Evolutionary conservation across 495 filamentous ascomycete genomes (phyloP).

Genomic region (Talaromyces adpressus): DNA sequence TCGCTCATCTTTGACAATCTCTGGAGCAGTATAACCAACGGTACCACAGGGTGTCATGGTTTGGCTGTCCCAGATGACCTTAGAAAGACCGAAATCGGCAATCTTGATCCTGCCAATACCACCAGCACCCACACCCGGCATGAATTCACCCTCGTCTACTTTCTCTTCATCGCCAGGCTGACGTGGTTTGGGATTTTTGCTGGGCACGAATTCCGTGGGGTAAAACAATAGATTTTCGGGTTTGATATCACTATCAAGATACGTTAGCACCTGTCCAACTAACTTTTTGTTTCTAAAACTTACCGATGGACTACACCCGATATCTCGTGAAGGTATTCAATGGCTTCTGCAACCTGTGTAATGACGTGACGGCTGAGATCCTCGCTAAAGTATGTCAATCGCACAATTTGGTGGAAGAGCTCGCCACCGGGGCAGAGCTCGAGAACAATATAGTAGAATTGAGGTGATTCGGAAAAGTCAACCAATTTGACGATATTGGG

Average conservation of each 20-base stretch:
- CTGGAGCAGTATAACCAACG: slow-evolving; percentile 96
- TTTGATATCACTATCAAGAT: slow-evolving; percentile 78
- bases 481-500: slow-evolving; percentile 90
- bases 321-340: slow-evolving; percentile 92
- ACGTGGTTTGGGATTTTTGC: slow-evolving; percentile 68
- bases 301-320: slow-evolving; percentile 96
- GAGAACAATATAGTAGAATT: slow-evolving; percentile 96
- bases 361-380: slow-evolving; percentile 93
- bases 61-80: slow-evolving; percentile 95
- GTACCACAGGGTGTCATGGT: slow-evolving; percentile 99
- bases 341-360: slow-evolving; percentile 81
- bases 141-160: slow-evolving; percentile 92
- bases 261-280: slow-evolving; percentile 15
- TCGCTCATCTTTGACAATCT: slow-evolving; percentile 97
- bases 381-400: slow-evolving; percentile 97
- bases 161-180: slow-evolving; percentile 92
- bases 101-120: slow-evolving; percentile 96
- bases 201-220: slow-evolving; percentile 73
- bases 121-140: slow-evolving; percentile 73
- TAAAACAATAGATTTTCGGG: slow-evolving; percentile 95
- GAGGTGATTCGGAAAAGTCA: slow-evolving; percentile 85
- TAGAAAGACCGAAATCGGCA: slow-evolving; percentile 94
- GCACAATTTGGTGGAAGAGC: slow-evolving; percentile 96
- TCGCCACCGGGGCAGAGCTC: slow-evolving; percentile 95
- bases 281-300: slow-evolving; percentile 19